Base-by-base conservation (phyloP, 768 basidiomycete species). In the Kwoniella mangroviensis region DNA sequence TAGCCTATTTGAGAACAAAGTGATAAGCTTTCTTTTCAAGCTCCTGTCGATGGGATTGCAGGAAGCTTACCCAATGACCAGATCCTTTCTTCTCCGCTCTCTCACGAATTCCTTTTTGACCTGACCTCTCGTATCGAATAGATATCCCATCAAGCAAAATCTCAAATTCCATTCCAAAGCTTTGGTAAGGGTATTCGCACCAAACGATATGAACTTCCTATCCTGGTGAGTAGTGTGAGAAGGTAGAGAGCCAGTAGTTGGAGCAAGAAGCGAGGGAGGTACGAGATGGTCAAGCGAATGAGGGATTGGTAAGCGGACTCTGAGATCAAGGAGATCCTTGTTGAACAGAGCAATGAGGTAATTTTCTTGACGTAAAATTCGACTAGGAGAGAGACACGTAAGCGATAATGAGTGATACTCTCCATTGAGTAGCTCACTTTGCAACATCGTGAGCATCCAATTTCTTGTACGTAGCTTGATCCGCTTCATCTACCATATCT, bases 391-490 rank as follows among this genome's bases (percentile, higher is more conserved):
- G 19, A 26, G 60, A 73, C 28, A 65, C 65, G 43, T 58, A 6
- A 52, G 57, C 15, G 19, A 2, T 10, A 2, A 17, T 40, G 52
- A 60, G 34, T 24, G 5, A 13, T 0, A 26, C 11, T n/a, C 41
- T 19, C 55, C 3, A 40, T n/a, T n/a, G 7, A 4, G 28, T 17
- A 61, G 57, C 83, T 75, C 54, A 84, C 83, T 98, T 98, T 4
- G 96, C 96, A 63, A 98, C 89, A 83, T 98, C 96, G 80, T 99
- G 97, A 2, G 96, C 97, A 75, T 99, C 97, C 7, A 99, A 88
- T 80, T 92, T 92, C 57, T 93, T 76, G 10, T 71, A 69, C 15
- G 72, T 68, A 19, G 67, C 69, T 26, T 92, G 1, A 89, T 90
- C 11, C 21, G 60, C 73, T 41, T 73, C 77, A 15, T 76, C 71